Percentiles rank a stretch among this genome's conserved stretches.
These are phyloP conservation scores for Gentiana dahurica DNA, from an alignment of 257 asterid species.

Conservation along the genomic window DNA sequence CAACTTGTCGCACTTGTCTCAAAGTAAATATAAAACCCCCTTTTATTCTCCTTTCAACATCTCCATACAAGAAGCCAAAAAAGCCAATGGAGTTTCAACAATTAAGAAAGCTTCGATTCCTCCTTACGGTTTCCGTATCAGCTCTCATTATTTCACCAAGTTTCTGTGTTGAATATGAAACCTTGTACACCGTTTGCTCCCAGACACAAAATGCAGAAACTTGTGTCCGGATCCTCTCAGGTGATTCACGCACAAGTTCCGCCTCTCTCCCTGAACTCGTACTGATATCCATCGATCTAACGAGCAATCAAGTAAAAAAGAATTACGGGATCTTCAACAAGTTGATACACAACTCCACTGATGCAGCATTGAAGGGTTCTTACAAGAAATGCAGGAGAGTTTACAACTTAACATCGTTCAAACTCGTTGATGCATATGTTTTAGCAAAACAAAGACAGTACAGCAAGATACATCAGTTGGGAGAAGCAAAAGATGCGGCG, in stretches of 20 bases:
- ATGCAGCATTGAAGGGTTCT: constrained; percentile 1
- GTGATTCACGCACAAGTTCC: not conserved
- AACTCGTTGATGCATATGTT: constrained; percentile 4
- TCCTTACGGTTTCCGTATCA: not conserved
- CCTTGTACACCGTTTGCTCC: constrained; percentile 13
- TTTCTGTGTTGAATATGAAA: constrained; percentile 1
- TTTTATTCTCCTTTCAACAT: no score
- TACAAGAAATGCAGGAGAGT: constrained; percentile 5
- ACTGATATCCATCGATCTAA: constrained; percentile 11
- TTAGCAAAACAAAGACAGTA: constrained; percentile 8
- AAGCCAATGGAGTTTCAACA: no score
- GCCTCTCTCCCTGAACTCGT: constrained; percentile 12
- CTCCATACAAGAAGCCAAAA: no score
- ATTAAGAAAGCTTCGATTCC: not conserved
- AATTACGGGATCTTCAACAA: constrained; percentile 3
- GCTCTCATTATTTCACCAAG: constrained; percentile 1
- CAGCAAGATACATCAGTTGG: constrained; percentile 11
- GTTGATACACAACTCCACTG: not conserved
- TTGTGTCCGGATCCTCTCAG: constrained; percentile 8
- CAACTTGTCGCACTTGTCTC: no score
- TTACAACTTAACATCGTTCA: constrained; percentile 1
- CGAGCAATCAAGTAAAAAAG: constrained; percentile 5
- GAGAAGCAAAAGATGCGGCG: constrained; percentile 9
- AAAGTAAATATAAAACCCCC: no score
- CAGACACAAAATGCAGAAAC: constrained; percentile 15